Conservation (phyloP, 345 rosid species). For the Trapa bicornis region DNA sequence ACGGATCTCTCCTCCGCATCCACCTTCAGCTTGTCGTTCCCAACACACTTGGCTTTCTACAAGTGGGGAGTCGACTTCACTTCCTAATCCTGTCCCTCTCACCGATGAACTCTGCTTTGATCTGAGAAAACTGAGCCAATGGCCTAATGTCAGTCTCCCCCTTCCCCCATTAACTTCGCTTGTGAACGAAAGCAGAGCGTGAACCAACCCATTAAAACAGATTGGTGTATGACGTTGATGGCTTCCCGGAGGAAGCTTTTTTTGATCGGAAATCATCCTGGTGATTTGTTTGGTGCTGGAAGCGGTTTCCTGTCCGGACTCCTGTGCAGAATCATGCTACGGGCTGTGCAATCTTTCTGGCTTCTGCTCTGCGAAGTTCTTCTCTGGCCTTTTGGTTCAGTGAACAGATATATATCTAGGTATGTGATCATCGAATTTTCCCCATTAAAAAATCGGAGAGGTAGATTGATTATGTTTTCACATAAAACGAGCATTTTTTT, state of each 20-base stretch:
- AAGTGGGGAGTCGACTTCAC: conserved; percentile 27
- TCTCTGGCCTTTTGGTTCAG: conserved; percentile 21
- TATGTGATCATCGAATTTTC: conserved; percentile 5
- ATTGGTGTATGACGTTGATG: conserved; percentile 24
- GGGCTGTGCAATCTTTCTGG: conserved; percentile 28
- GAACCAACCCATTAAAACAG: neutral
- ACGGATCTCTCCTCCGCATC: too few species aligned
- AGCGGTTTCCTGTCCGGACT: conserved; percentile 15
- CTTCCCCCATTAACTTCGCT: conserved; percentile 14
- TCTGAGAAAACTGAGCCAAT: neutral
- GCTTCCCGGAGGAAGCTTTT: conserved; percentile 14
- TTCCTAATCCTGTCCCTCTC: neutral
- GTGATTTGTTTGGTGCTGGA: conserved; percentile 16
- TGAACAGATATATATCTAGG: conserved; percentile 28
- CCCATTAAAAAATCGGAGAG: neutral
- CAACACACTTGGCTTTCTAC: conserved; percentile 24
- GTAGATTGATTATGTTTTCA: neutral
- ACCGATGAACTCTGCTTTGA: neutral
- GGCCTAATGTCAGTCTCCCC: neutral
- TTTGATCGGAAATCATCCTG: conserved; percentile 17
- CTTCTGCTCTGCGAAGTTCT: conserved; percentile 35
- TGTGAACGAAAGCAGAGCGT: conserved; percentile 6
- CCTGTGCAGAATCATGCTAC: conserved; percentile 24
- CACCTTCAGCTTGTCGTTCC: neutral
- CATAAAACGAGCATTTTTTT: neutral